These are phyloP conservation scores for Lasiodiplodia citricola DNA, from an alignment of 2,329 filamentous ascomycete species.

Conservation along the genomic window DNA sequence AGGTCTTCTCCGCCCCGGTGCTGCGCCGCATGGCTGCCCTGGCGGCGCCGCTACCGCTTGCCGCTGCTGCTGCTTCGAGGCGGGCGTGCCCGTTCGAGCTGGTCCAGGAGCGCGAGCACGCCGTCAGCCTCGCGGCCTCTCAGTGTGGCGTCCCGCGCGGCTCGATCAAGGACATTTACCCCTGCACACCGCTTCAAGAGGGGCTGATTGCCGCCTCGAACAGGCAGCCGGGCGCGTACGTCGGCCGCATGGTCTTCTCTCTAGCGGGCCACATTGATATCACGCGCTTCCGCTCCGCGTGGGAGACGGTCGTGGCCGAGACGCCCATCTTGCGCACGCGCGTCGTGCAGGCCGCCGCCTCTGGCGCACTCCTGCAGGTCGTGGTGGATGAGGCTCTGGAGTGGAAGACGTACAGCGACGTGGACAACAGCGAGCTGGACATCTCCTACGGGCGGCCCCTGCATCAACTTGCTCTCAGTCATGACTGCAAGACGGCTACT, in stretches of 20 bases:
- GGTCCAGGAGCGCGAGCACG: too few relatives aligned
- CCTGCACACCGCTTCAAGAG: constrained; percentile 58
- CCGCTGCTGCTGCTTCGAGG: too few relatives aligned
- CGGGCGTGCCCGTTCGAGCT: too few relatives aligned
- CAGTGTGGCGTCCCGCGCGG: neutral
- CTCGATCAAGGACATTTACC: constrained; percentile 52
- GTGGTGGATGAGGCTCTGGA: constrained; percentile 28
- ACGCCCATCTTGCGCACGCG: constrained; percentile 45
- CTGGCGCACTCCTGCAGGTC: constrained; percentile 41
- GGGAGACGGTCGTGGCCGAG: constrained; percentile 36
- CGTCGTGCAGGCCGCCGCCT: constrained; percentile 40
- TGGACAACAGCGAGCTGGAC: constrained; percentile 32
- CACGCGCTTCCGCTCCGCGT: constrained; percentile 42
- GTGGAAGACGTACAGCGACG: constrained; percentile 16
- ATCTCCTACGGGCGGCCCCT: too few relatives aligned
- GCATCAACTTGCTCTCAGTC: too few relatives aligned
- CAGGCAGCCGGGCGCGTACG: constrained; percentile 58
- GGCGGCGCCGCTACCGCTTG: constrained; percentile 32
- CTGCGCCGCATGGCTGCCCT: constrained; percentile 29
- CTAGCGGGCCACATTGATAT: constrained; percentile 33
- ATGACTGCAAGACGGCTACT: too few relatives aligned
- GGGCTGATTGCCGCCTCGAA: constrained; percentile 60
- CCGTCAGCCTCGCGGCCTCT: too few relatives aligned
- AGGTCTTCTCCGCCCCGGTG: constrained; percentile 31
- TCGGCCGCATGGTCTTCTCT: constrained; percentile 40